Evolutionary conservation across 73 alveolate genomes (phyloP).

Genomic region (Blepharisma japonicum): DNA sequence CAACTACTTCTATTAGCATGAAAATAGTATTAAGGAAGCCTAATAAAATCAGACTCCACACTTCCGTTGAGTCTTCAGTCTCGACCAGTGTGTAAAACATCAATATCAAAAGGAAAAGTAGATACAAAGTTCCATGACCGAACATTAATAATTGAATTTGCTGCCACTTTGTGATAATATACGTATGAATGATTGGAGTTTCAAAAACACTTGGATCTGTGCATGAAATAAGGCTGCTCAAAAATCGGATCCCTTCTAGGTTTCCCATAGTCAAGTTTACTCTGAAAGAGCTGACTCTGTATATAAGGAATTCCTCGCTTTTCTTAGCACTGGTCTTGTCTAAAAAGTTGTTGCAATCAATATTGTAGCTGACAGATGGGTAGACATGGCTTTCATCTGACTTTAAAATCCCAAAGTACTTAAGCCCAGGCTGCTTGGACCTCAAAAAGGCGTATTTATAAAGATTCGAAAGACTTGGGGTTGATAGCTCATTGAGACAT

Average conservation of each 20-base stretch:
- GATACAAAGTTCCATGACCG: not conserved
- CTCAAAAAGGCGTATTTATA: not conserved
- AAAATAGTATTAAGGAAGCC: not conserved
- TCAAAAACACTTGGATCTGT: not conserved
- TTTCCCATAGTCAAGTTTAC: constrained; percentile 1
- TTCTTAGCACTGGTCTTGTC: not conserved
- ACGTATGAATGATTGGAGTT: not conserved
- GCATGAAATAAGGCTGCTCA: not conserved
- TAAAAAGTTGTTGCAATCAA: not conserved
- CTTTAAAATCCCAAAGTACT: not conserved
- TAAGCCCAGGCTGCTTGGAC: not conserved
- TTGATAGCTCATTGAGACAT: not conserved
- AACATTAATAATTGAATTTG: not conserved
- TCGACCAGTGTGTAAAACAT: too few species aligned
- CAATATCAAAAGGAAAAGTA: not conserved
- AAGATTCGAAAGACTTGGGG: constrained; percentile 21
- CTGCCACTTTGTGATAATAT: not conserved
- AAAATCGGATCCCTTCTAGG: not conserved
- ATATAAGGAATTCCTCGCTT: not conserved
- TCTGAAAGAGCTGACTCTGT: constrained; percentile 22
- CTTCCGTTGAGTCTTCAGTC: too few species aligned
- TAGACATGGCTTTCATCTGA: not conserved
- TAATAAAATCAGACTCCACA: not conserved
- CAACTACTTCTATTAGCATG: not conserved
- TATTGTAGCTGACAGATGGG: not conserved